Evolutionary conservation across 257 asterid species (phyloP).

Genomic region (Solanum chaucha): DNA sequence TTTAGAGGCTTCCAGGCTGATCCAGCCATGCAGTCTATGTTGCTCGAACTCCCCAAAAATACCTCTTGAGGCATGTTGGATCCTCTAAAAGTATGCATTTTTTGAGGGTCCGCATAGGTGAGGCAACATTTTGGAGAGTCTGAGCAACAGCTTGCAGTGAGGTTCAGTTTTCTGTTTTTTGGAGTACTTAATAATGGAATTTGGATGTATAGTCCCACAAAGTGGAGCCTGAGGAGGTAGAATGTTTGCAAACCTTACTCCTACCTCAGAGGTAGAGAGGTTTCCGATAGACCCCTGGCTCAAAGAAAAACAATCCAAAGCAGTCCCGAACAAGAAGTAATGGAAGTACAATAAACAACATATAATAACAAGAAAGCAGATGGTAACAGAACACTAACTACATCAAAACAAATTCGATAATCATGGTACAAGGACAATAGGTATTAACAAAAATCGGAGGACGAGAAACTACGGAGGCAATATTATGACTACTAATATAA

Average conservation of each 20-base stretch:
- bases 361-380: background rate
- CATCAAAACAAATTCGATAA: background rate
- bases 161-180: background rate
- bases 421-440: background rate
- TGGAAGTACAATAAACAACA: background rate
- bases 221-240: background rate
- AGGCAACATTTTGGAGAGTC: background rate
- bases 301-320: background rate
- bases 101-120: background rate
- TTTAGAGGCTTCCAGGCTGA: background rate
- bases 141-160: background rate
- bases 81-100: background rate
- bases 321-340: background rate
- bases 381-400: background rate
- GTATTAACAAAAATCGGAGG: background rate
- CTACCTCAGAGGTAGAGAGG: background rate
- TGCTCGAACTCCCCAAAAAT: background rate
- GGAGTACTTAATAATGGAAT: background rate
- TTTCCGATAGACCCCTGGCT: background rate
- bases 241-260: background rate
- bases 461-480: background rate
- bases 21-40: background rate
- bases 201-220: background rate
- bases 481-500: background rate
- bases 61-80: background rate